Percentiles rank a stretch among this genome's conserved stretches.
Evolutionary conservation across 495 filamentous ascomycete species (phyloP).

Genomic region (Achaetomiella virescens): DNA sequence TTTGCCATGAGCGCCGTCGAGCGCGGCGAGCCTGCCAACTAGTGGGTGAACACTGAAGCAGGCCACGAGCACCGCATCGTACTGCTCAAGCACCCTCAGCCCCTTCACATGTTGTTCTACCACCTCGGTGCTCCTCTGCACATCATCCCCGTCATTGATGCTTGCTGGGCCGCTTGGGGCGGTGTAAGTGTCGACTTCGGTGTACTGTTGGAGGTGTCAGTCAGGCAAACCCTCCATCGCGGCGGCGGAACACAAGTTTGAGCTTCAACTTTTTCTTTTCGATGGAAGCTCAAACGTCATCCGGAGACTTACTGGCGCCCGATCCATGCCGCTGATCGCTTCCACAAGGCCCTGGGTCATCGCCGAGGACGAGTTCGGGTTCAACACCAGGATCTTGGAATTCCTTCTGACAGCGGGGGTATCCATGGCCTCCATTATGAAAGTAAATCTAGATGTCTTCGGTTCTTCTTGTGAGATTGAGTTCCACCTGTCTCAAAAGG

Average conservation of each 20-base stretch:
- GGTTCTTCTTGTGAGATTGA: no score
- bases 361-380: constrained; percentile 76
- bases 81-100: constrained; percentile 36
- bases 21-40: constrained; percentile 51
- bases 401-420: constrained; percentile 24
- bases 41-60: constrained; percentile 89
- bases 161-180: constrained; percentile 50
- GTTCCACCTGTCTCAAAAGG: neutral
- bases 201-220: constrained; percentile 24
- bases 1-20: constrained; percentile 18
- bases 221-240: no score
- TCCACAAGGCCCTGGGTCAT: constrained; percentile 76
- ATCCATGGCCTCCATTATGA: no score
- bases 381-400: constrained; percentile 68
- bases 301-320: constrained; percentile 35
- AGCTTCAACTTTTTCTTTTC: no score
- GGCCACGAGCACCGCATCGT: constrained; percentile 76
- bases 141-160: constrained; percentile 60
- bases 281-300: no score
- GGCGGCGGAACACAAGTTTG: no score
- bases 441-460: no score
- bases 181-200: constrained; percentile 46
- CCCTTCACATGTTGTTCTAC: constrained; percentile 48
- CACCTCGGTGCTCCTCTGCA: constrained; percentile 42
- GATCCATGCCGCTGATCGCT: constrained; percentile 50